Evolutionary conservation across 2,329 filamentous ascomycete genomes (phyloP).

Genomic region (Colletotrichum somersetense): DNA sequence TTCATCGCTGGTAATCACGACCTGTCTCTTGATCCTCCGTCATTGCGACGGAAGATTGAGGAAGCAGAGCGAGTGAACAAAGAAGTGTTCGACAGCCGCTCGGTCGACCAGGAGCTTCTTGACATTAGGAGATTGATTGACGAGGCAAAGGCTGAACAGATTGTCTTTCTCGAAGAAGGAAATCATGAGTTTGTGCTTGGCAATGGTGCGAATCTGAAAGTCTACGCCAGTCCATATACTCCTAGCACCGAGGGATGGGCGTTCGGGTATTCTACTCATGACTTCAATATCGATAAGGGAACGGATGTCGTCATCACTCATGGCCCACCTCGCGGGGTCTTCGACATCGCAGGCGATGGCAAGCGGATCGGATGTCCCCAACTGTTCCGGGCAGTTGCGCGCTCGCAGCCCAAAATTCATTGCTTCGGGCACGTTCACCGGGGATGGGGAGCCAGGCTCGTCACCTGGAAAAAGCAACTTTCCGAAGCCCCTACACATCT

Average conservation of each 20-base stretch:
- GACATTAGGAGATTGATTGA: conserved; percentile 56
- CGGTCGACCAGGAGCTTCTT: conserved; percentile 52
- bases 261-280: conserved; percentile 60
- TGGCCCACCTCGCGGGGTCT: conserved; percentile 64
- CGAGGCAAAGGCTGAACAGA: conserved; percentile 52
- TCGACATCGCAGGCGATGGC: conserved; percentile 57
- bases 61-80: not conserved
- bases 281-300: conserved; percentile 51
- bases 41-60: not conserved
- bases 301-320: conserved; percentile 67
- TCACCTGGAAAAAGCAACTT: conserved; percentile 56
- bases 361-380: conserved; percentile 56
- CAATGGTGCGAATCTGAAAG: conserved; percentile 62
- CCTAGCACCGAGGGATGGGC: conserved; percentile 58
- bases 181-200: conserved; percentile 59
- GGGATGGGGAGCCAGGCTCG: conserved; percentile 67
- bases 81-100: conserved; percentile 1
- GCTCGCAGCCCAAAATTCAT: conserved; percentile 60
- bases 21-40: conserved; percentile 54
- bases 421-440: conserved; percentile 73
- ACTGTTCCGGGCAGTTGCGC: conserved; percentile 60
- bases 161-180: conserved; percentile 65
- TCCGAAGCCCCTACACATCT: conserved; percentile 51
- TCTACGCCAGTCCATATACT: conserved; percentile 68
- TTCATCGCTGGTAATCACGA: conserved; percentile 67